A percentile compares a stretch with the other conserved stretches of the same genome.
Evolutionary conservation across 129 eudicot genomes (phyloP).

Genomic region (Deinandra increscens): DNA sequence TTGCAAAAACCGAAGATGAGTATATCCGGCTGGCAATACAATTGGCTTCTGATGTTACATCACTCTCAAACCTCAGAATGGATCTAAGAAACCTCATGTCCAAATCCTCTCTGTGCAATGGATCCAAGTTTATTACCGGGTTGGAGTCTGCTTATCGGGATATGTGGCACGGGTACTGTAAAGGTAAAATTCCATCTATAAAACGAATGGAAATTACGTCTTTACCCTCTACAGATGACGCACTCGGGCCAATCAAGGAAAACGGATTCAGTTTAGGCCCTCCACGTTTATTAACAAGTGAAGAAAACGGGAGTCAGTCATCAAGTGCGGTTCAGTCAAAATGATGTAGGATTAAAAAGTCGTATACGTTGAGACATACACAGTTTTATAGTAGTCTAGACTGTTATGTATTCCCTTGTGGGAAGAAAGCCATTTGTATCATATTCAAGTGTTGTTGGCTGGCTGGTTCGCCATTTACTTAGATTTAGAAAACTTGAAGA

Average conservation of each 20-base stretch:
- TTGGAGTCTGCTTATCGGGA: constrained; percentile 73
- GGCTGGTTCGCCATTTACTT: constrained; percentile 1
- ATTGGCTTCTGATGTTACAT: constrained; percentile 65
- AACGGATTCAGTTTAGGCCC: constrained; percentile 51
- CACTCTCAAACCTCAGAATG: constrained; percentile 76
- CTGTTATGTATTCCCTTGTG: neutral
- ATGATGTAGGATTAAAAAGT: constrained; percentile 24
- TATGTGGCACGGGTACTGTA: constrained; percentile 84
- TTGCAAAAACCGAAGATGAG: constrained; percentile 85
- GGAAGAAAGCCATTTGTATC: constrained; percentile 4
- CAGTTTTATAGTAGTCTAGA: constrained; percentile 23
- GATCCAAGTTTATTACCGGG: constrained; percentile 61
- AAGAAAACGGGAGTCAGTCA: constrained; percentile 45
- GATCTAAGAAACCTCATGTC: constrained; percentile 79
- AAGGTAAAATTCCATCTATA: constrained; percentile 75
- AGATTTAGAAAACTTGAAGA: constrained; percentile 19
- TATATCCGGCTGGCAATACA: constrained; percentile 73
- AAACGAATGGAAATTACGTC: constrained; percentile 47
- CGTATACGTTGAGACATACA: constrained; percentile 17
- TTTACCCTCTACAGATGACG: constrained; percentile 25
- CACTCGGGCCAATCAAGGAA: constrained; percentile 34
- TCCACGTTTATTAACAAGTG: constrained; percentile 33
- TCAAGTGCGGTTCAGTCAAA: constrained; percentile 26
- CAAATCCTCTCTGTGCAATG: constrained; percentile 81
- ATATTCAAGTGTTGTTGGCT: constrained; percentile 7